Conservation (phyloP, 306 rosid species). For the Cicer judaicum region DNA sequence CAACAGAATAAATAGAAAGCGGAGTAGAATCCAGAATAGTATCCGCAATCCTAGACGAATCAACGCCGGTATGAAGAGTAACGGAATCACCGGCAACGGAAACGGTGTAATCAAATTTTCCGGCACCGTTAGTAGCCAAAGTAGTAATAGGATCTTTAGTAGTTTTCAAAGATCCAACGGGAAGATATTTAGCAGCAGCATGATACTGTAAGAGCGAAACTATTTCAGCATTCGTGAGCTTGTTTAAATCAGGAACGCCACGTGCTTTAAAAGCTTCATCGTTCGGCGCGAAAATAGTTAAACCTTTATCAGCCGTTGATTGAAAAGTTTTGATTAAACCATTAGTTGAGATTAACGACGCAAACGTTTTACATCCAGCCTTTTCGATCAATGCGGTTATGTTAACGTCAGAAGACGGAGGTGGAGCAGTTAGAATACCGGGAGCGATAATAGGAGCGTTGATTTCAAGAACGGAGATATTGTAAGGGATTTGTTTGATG, state of each 20-base stretch:
- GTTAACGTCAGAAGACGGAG: constrained; percentile 72
- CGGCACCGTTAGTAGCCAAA: constrained; percentile 79
- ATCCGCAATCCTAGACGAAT: constrained; percentile 71
- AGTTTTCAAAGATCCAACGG: constrained; percentile 76
- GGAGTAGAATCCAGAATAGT: constrained; percentile 81
- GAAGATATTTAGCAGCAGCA: constrained; percentile 65
- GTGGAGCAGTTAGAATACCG: constrained; percentile 78
- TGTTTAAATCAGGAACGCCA: constrained; percentile 79
- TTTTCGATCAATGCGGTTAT: constrained; percentile 77
- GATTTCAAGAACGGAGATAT: constrained; percentile 82
- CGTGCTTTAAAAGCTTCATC: constrained; percentile 87
- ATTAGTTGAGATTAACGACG: constrained; percentile 55
- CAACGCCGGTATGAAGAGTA: constrained; percentile 86
- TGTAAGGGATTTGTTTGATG: constrained; percentile 78
- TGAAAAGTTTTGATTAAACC: constrained; percentile 75
- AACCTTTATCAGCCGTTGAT: constrained; percentile 64
- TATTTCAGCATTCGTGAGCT: constrained; percentile 79
- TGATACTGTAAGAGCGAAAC: constrained; percentile 81
- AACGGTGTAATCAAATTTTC: constrained; percentile 62
- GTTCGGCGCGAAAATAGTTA: constrained; percentile 82
- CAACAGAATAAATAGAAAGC: constrained; percentile 67
- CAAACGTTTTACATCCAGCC: constrained; percentile 78
- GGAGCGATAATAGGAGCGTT: constrained; percentile 74
- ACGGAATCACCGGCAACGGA: constrained; percentile 69
- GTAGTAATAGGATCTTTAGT: constrained; percentile 60